phyloP scores from a whole-genome alignment of 306 rosid genomes.

The Luffa aegyptiaca region DNA sequence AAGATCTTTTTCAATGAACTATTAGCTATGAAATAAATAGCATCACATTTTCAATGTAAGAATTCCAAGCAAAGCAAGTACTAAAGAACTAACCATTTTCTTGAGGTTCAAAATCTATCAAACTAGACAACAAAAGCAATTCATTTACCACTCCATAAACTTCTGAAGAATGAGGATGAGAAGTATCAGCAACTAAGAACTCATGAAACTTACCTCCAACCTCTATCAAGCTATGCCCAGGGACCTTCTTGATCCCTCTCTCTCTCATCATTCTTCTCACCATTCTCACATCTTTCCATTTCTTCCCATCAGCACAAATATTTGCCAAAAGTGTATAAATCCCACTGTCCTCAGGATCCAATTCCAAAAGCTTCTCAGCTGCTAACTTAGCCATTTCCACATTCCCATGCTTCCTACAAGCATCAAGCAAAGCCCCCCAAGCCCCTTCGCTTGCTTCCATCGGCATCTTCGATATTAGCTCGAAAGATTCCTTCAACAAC shows the following conservation, averaged over 20 bases:
- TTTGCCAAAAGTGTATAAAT: slow-evolving; percentile 47
- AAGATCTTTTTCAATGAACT: too few relatives aligned
- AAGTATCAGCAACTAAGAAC: slow-evolving; percentile 64
- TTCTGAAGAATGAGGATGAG: slow-evolving; percentile 54
- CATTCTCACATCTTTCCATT: slow-evolving; percentile 60
- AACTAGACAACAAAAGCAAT: slow-evolving; percentile 28
- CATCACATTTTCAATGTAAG: not conserved
- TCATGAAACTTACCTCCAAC: slow-evolving; percentile 44
- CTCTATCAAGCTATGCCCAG: slow-evolving; percentile 67
- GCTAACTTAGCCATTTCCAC: slow-evolving; percentile 53
- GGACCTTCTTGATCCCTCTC: slow-evolving; percentile 59
- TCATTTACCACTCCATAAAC: slow-evolving; percentile 34
- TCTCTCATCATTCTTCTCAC: slow-evolving; percentile 67
- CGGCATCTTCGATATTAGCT: slow-evolving; percentile 52
- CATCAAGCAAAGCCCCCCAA: slow-evolving; percentile 77
- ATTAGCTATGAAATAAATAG: too few relatives aligned
- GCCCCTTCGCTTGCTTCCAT: slow-evolving; percentile 59
- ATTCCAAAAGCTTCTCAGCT: slow-evolving; percentile 35
- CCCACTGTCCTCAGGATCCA: slow-evolving; percentile 70
- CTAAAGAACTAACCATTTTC: not conserved
- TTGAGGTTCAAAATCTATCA: slow-evolving; percentile 20
- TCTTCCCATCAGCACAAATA: slow-evolving; percentile 39
- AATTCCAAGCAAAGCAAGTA: not conserved
- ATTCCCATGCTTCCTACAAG: slow-evolving; percentile 55
- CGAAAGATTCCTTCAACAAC: slow-evolving; percentile 47